Evolutionary conservation across 305 asterid genomes (phyloP).

Genomic region (Fraxinus xanthoxyloides): DNA sequence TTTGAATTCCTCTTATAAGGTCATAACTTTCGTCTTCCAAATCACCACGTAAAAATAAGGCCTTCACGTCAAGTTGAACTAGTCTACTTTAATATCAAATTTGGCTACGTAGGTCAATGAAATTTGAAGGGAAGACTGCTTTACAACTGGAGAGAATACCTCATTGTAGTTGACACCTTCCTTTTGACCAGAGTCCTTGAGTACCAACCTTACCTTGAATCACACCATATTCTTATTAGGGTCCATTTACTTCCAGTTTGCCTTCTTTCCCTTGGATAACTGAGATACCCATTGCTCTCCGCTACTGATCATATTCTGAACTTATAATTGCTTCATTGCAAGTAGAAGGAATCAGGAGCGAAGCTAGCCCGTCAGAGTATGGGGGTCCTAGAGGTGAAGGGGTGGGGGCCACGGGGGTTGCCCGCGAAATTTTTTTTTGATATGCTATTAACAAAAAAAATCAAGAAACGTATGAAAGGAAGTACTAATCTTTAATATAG

Average conservation of each 20-base stretch:
- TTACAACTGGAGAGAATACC: slow-evolving; percentile 7
- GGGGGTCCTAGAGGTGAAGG: no score
- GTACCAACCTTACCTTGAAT: neutral
- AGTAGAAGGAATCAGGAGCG: neutral
- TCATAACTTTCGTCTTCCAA: neutral
- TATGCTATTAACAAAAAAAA: no score
- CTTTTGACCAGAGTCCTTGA: neutral
- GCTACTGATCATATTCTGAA: neutral
- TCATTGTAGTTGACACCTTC: neutral
- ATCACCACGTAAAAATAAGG: neutral
- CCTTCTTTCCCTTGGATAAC: neutral
- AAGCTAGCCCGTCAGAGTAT: no score
- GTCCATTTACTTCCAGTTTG: neutral
- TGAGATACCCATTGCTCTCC: neutral
- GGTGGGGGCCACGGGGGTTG: no score
- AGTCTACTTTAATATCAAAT: slow-evolving; percentile 16
- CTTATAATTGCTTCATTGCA: neutral
- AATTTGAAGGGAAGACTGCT: neutral
- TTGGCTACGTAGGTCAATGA: slow-evolving; percentile 16
- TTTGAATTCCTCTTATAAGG: neutral
- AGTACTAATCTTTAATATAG: no score
- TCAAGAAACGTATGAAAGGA: no score
- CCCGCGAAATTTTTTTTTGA: no score
- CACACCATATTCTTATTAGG: neutral
- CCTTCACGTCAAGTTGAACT: slow-evolving; percentile 19